These are phyloP conservation scores for Coprinellus aureogranulatus DNA, from an alignment of 768 basidiomycete genomes.

Conservation along the genomic window DNA sequence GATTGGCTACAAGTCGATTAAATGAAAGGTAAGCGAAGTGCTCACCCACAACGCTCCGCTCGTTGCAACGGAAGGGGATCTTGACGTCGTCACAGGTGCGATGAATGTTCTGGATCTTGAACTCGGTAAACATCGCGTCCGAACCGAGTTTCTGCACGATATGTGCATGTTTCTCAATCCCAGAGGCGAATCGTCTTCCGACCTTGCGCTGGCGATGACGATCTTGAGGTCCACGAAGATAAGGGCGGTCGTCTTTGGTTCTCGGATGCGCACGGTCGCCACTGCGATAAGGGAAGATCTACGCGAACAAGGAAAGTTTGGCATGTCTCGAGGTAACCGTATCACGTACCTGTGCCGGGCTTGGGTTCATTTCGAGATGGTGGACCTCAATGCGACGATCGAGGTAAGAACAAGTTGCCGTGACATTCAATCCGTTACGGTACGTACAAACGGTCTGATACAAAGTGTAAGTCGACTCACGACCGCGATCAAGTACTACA, in stretches of 20 bases:
- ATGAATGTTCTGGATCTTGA: conserved; percentile 99
- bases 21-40: no score
- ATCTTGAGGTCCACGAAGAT: conserved; percentile 99
- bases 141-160: conserved; percentile 99
- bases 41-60: no score
- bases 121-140: conserved; percentile 98
- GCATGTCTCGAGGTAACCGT: conserved; percentile 45
- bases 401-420: no score
- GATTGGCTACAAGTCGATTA: no score
- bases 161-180: conserved; percentile 98
- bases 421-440: no score
- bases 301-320: conserved; percentile 65
- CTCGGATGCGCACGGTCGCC: conserved; percentile 99
- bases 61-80: conserved; percentile 98
- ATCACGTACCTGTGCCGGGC: conserved; percentile 94
- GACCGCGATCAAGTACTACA: no score
- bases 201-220: conserved; percentile 99
- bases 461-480: no score
- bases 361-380: no score
- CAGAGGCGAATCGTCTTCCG: conserved; percentile 94
- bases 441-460: no score
- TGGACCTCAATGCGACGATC: no score
- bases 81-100: conserved; percentile 99
- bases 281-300: conserved; percentile 94
- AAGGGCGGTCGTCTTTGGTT: conserved; percentile 98